Percentiles rank a stretch among this genome's conserved stretches.
These are phyloP conservation scores for Trichosporon asahii DNA, from an alignment of 1,284 basidiomycete genomes.

Conservation along the genomic window DNA sequence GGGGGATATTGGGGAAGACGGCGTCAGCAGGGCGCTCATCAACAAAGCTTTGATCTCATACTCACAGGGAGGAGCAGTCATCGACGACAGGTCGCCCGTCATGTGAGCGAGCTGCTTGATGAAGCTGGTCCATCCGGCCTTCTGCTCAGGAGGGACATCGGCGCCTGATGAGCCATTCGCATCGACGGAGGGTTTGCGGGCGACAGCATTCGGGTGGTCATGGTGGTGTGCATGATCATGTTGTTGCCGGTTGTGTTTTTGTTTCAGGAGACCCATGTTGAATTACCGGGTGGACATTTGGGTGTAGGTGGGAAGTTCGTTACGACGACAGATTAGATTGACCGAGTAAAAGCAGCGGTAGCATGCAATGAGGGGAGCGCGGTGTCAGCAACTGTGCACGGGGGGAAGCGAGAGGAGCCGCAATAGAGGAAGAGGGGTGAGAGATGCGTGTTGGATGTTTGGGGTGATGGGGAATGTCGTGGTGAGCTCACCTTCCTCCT, in stretches of 20 bases:
- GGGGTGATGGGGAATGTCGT: background rate
- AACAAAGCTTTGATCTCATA: background rate
- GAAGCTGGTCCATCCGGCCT: slow-evolving; percentile 52
- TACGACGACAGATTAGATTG: too few relatives aligned
- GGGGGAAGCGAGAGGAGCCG: background rate
- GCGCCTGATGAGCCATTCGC: slow-evolving; percentile 29
- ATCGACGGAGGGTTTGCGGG: background rate
- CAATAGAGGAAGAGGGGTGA: background rate
- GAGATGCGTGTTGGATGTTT: background rate
- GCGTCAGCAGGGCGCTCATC: slow-evolving; percentile 6
- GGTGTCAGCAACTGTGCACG: background rate
- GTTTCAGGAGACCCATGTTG: background rate
- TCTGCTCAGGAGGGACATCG: slow-evolving; percentile 51
- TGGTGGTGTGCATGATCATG: background rate
- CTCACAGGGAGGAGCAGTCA: slow-evolving; percentile 76
- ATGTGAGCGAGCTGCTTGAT: slow-evolving; percentile 67
- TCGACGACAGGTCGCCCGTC: slow-evolving; percentile 85
- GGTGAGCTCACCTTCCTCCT: slow-evolving; percentile 11
- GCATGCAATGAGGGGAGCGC: background rate
- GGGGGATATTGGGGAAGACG: background rate
- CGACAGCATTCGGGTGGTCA: background rate
- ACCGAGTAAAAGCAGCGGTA: background rate
- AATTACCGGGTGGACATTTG: background rate
- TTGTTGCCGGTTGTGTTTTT: background rate
- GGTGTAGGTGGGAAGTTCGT: background rate